Evolutionary conservation across 352 stramenopile genomes (phyloP).

Genomic region (Globisporangium emineosum): DNA sequence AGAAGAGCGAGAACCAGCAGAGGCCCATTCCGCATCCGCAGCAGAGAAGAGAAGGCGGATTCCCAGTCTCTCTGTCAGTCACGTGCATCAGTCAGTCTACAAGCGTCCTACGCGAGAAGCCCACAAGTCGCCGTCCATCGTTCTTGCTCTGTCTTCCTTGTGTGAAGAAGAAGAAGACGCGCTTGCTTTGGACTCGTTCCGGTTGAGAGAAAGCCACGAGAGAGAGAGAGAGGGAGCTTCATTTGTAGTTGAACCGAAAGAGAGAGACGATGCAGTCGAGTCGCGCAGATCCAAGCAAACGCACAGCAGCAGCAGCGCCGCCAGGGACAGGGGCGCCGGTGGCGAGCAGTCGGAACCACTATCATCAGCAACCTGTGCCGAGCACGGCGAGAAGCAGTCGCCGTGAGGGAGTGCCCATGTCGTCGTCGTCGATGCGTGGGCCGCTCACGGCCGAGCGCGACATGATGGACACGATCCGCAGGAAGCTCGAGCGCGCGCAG

Average conservation of each 20-base stretch:
- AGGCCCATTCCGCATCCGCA: background rate
- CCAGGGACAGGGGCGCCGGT: background rate
- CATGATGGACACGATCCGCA: constrained; percentile 74
- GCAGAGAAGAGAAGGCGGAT: background rate
- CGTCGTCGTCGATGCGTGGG: background rate
- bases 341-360: constrained; percentile 34
- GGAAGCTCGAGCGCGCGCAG: constrained; percentile 62
- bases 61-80: no score
- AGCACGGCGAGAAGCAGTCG: constrained; percentile 3
- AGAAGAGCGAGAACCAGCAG: background rate
- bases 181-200: background rate
- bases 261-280: background rate
- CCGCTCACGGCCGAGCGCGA: constrained; percentile 45
- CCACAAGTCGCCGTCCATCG: background rate
- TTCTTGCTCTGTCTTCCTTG: background rate
- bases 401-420: background rate
- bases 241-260: background rate
- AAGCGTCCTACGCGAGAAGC: background rate
- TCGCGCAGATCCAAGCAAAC: background rate
- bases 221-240: background rate
- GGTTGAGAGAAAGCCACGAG: background rate
- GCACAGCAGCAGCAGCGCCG: background rate
- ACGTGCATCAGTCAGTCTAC: background rate
- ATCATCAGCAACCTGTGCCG: background rate
- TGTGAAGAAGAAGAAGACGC: background rate